Evolutionary conservation across 352 stramenopile genomes (phyloP), one percentile per base, ranked within the genome.

Genomic region (Phytophthora constricta): DNA sequence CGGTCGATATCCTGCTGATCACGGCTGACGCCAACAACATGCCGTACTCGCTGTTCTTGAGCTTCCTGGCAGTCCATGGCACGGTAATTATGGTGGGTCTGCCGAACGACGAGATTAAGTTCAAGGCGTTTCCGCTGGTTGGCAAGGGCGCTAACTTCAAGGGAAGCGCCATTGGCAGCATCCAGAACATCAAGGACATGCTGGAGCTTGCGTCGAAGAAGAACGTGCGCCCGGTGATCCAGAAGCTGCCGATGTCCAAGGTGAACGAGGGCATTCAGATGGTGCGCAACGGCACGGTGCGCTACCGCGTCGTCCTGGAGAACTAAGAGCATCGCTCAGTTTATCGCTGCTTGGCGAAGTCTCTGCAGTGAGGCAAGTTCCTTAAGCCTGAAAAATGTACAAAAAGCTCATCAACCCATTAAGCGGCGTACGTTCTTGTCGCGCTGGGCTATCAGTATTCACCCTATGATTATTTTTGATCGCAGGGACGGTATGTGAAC

Each of bases 101-200:
- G 19, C 78, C 88, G 4, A 83, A 89, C 45, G 70, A 81, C 45
- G 65, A 88, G 51, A 81, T 91, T 51, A 84, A 78, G 54, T 85
- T 89, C 55, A 61, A 82, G 5, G 57, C 82, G 34, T 79, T 84
- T 52, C 47, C 23, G 7, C 43, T 97, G 13, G 65, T 97, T 26
- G 33, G 52, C 31, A 45, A 58, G 5, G 68, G 60, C 33, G 47
- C 66, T 49, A 75, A 71, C 31, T 75, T 97, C 51, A 68, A 76
- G 23, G 91, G 89, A 47, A 91, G 74, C 48, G 37, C 77, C 33
- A 91, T 97, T 61, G 89, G 91, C 28, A 84, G 86, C 53, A 85
- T 95, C 47, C 55, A 67, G 22, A 83, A 93, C 49, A 93, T 90
- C 33, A 83, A 96, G 69, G 82, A 96, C 26, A 95, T 97, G 85